Base-by-base conservation (phyloP, 306 rosid genomes). In the Arachis stenosperma region DNA sequence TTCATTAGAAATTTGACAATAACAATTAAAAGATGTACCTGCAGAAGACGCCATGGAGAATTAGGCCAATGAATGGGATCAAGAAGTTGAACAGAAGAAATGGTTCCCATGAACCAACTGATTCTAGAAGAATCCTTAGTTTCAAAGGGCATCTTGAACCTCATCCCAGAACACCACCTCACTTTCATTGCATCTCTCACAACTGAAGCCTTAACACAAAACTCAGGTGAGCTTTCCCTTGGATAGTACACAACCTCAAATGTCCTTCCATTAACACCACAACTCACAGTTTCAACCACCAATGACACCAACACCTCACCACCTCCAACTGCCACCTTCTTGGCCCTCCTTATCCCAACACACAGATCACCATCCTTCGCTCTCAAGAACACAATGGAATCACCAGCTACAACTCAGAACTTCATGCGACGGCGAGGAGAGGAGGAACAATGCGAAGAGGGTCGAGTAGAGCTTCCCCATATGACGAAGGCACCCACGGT, bases 61-160 rank as follows among this genome's bases (percentile, higher is more conserved):
- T 88, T 87, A 37, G 93, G 89, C 95, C 98, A 95, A 39, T 76
- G 87, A 75, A 81, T 53, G 14, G 97, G 92, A 87, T 90, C 90
- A 14, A 86, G 84, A 53, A 83, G 86, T 65, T 86, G 85, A 66
- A 83, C 86, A 74, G 89, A 83, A 82, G 98, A 87, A 43, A 95
- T 82, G 5, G 99, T 95, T 63, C 99, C 99, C 97, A 91, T 90
- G 78, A 95, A 95, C 99, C 99, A 95, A 79, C 99, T 95, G 58
- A 95, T 88, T 71, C 99, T 82, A 41, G 98, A 89, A 7, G 98
- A 87, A 70, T 95, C 99, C 75, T 95, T 97, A 6, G 99, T 95
- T 67, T 95, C 99, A 48, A 95, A 90, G 40, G 99, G 96, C 97
- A 95, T 95, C 84, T 91, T 95, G 79, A 95, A 91, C 80, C 98